Conservation (phyloP, 2,329 filamentous ascomycete genomes). For the Calonectria hawksworthii region DNA sequence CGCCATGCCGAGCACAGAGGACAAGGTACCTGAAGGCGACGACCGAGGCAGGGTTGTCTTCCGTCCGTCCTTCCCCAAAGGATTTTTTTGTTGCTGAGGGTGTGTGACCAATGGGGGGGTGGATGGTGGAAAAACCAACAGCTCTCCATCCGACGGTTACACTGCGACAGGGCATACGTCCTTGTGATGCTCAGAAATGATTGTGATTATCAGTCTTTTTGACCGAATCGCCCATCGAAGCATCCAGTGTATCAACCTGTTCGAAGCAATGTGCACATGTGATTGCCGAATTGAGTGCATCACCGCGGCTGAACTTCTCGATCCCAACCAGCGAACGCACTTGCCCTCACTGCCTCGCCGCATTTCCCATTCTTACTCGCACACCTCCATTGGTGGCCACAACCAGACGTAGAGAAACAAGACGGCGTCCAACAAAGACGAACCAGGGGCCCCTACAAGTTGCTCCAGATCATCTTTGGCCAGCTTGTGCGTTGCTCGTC, state of each 20-base stretch:
- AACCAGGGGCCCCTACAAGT: neutral
- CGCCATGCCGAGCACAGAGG: slow-evolving; percentile 2
- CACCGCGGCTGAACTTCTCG: neutral
- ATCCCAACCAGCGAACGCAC: neutral
- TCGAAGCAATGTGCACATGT: neutral
- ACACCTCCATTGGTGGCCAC: slow-evolving; percentile 7
- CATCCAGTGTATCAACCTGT: neutral
- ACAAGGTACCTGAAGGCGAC: neutral
- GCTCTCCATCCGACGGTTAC: slow-evolving; percentile 22
- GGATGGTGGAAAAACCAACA: slow-evolving; percentile 28
- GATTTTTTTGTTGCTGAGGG: slow-evolving; percentile 39
- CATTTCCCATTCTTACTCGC: slow-evolving; percentile 13
- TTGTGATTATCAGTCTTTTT: slow-evolving; percentile 2
- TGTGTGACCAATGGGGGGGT: slow-evolving; percentile 37
- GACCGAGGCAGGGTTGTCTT: slow-evolving; percentile 17
- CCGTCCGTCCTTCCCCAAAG: slow-evolving; percentile 45
- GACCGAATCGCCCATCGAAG: neutral
- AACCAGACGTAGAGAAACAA: neutral
- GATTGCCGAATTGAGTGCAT: neutral
- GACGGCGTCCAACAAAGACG: neutral
- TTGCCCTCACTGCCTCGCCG: slow-evolving; percentile 5
- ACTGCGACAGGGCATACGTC: slow-evolving; percentile 7
- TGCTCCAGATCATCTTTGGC: neutral
- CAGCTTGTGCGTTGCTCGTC: slow-evolving; percentile 9
- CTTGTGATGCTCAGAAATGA: neutral